phyloP scores from a whole-genome alignment of 2,329 filamentous ascomycete species.

The Fusarium sp. region DNA sequence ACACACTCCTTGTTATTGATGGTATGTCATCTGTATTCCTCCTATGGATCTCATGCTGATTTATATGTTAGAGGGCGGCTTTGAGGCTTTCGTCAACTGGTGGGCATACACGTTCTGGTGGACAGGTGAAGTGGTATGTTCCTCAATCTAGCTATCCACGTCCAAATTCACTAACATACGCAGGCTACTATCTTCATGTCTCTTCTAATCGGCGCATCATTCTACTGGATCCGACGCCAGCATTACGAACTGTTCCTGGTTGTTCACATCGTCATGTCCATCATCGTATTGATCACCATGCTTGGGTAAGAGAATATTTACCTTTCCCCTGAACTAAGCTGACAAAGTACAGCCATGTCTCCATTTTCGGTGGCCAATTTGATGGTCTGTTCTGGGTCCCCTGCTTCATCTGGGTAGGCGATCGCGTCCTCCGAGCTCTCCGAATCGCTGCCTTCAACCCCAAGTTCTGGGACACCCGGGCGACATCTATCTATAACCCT shows the following conservation, averaged over 20 bases:
- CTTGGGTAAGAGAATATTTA: constrained; percentile 56
- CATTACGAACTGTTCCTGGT: constrained; percentile 65
- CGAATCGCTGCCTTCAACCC: constrained; percentile 57
- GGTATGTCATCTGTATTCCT: constrained; percentile 33
- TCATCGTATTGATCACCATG: constrained; percentile 62
- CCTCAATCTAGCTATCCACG: accelerated
- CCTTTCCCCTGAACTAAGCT: neutral
- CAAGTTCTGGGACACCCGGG: constrained; percentile 51
- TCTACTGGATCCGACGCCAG: constrained; percentile 62
- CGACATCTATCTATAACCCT: constrained; percentile 49
- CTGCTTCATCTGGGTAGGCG: constrained; percentile 60
- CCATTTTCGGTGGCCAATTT: constrained; percentile 64
- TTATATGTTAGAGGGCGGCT: constrained; percentile 50
- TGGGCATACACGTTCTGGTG: constrained; percentile 62
- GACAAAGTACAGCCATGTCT: constrained; percentile 54
- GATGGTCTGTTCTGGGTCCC: constrained; percentile 63
- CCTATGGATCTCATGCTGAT: neutral
- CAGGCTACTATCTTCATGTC: constrained; percentile 60
- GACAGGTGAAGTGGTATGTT: constrained; percentile 58
- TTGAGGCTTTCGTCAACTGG: constrained; percentile 50
- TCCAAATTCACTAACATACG: accelerated
- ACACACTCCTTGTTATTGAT: constrained; percentile 59
- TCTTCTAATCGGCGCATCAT: constrained; percentile 58
- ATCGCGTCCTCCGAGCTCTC: constrained; percentile 58
- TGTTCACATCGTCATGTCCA: constrained; percentile 63